phyloP scores from a whole-genome alignment of 345 rosid species.

The Pistacia integerrima region DNA sequence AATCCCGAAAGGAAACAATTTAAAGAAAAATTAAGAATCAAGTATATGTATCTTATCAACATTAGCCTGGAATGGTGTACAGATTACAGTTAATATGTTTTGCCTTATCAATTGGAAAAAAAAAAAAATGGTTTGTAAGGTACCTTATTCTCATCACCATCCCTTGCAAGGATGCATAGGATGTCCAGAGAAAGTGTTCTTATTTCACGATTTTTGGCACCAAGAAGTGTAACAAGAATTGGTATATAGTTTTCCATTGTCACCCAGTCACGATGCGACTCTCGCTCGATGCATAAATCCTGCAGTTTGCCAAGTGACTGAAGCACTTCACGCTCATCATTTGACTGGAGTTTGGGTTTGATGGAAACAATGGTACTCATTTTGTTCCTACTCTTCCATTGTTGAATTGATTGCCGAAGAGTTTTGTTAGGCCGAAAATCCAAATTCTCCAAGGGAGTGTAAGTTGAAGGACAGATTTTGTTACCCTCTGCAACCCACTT shows the following conservation, averaged over 20 bases:
- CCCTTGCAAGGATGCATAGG: conserved; percentile 31
- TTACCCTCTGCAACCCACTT: conserved; percentile 33
- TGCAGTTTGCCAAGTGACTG: conserved; percentile 24
- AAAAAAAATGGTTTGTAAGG: background rate
- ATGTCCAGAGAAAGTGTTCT: conserved; percentile 25
- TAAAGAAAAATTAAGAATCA: background rate
- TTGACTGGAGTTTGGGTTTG: conserved; percentile 27
- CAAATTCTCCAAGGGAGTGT: conserved; percentile 11
- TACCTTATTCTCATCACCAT: conserved; percentile 29
- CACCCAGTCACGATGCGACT: conserved; percentile 23
- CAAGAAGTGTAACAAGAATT: conserved; percentile 22
- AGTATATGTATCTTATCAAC: background rate
- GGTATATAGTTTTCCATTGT: conserved; percentile 24
- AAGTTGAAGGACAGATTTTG: conserved; percentile 23
- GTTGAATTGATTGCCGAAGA: conserved; percentile 28
- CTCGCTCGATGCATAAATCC: conserved; percentile 23
- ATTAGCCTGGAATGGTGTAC: background rate
- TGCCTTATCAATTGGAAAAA: conserved; percentile 4
- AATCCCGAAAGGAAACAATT: background rate
- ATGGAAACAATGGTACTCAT: conserved; percentile 29
- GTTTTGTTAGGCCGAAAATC: conserved; percentile 28
- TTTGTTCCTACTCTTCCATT: conserved; percentile 32
- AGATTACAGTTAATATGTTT: background rate
- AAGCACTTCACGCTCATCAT: conserved; percentile 28
- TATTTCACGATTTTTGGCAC: conserved; percentile 27